These are phyloP conservation scores for Auricularia auricula-judae DNA, from an alignment of 768 basidiomycete species.

Conservation along the genomic window DNA sequence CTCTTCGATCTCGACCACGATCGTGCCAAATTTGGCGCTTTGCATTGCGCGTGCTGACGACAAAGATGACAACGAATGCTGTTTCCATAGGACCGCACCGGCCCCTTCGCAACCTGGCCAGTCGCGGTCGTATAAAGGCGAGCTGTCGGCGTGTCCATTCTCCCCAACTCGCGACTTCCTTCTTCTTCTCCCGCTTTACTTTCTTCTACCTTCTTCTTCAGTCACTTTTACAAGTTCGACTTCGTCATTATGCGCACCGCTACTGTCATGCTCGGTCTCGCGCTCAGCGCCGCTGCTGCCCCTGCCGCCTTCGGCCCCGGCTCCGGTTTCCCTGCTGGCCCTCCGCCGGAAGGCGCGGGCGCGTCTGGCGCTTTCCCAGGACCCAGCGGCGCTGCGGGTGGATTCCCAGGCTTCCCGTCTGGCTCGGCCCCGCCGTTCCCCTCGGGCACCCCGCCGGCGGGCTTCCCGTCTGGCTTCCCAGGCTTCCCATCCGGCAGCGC, in stretches of 20 bases:
- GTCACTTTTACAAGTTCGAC: neutral
- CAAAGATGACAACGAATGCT: no score
- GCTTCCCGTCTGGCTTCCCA: neutral
- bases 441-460: neutral
- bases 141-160: neutral
- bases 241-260: neutral
- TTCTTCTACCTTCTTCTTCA: neutral
- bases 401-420: neutral
- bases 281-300: neutral
- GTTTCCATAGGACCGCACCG: neutral
- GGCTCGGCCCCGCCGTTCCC: neutral
- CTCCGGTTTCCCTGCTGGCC: neutral
- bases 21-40: no score
- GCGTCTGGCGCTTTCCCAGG: neutral
- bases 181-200: neutral
- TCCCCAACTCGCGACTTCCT: neutral
- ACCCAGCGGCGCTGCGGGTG: no score
- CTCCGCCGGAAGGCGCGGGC: neutral
- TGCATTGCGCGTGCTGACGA: no score
- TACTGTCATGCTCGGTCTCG: neutral
- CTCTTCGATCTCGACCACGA: no score
- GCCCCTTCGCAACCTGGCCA: neutral
- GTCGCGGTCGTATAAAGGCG: neutral
- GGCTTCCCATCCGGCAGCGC: neutral
- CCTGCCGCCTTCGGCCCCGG: neutral